Evolutionary conservation across 129 eudicot genomes (phyloP), one percentile per base, ranked within the genome.

Genomic region (Helichrysum umbraculigerum): DNA sequence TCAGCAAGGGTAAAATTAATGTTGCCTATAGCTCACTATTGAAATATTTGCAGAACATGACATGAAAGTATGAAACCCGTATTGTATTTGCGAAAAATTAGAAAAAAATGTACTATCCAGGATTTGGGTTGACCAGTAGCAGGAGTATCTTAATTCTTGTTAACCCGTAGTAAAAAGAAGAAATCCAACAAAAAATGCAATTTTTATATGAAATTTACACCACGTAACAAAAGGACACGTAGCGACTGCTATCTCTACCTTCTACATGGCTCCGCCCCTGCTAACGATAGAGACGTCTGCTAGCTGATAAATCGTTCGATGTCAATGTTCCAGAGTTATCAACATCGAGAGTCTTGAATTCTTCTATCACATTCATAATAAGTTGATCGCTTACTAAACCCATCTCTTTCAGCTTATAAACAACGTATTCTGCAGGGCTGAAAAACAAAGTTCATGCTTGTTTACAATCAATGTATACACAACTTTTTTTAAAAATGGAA

Each of bases 391-490:
- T 86, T 34, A 89, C 88, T 84, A 89, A 84, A 78, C 91, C 93
- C 98, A 89, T 82, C 87, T 92, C 93, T 70, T 92, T 92, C 7
- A 89, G 87, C 88, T 92, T 92, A 73, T 67, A 81, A 65, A 92
- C 77, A 22, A 83, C 80, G 16, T 83, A 92, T 80, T 92, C 93
- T 76, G 93, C 91, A 71, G 88, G 84, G 79, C 96, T 91, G 68
- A 67, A 79, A 54, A 33, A 78, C 44, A 68, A 68, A 15, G 7
- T 8, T 44, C 63, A 78, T 89, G 7, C 11, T 19, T 57, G 4
- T 3, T 57, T 2, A 37, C 19, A 1, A 37, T 2, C 17, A 5
- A 12, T 4, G 3, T 20, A 29, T 37, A 41, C 2, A 16, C 17
- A 15, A 42, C 21, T 41, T 47, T 41, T 47, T 41, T 4, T 1